These are phyloP conservation scores for Linaria vulgaris DNA, from an alignment of 257 asterid species.

Conservation along the genomic window DNA sequence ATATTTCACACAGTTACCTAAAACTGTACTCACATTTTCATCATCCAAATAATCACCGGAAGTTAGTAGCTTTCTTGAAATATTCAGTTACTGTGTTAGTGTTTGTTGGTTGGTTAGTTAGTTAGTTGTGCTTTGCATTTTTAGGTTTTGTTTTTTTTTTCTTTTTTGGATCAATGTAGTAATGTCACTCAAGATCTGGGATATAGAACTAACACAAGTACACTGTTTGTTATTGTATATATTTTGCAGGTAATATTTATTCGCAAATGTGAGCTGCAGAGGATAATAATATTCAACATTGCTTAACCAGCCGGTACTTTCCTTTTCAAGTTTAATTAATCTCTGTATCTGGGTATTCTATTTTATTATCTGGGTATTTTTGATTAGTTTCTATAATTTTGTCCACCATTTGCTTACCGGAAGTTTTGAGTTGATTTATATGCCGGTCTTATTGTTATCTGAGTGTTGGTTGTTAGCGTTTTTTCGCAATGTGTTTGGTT, in stretches of 20 bases:
- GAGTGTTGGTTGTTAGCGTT: too few species aligned
- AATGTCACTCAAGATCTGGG: constrained; percentile 48
- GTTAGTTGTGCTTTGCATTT: constrained; percentile 14
- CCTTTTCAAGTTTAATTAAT: too few species aligned
- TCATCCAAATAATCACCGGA: too few species aligned
- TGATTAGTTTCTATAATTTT: constrained; percentile 1
- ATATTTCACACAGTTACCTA: too few species aligned
- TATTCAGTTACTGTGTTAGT: constrained; percentile 29
- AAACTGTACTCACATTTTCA: constrained; percentile 26
- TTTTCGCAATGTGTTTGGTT: too few species aligned
- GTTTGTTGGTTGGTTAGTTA: constrained; percentile 30
- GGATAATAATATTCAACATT: constrained; percentile 21
- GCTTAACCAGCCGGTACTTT: constrained; percentile 32
- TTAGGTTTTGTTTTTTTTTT: constrained; percentile 30
- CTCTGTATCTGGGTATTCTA: neutral
- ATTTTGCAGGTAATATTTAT: constrained; percentile 37
- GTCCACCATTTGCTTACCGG: constrained; percentile 3
- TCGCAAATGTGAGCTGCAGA: constrained; percentile 38
- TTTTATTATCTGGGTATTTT: neutral
- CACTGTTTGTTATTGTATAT: too few species aligned
- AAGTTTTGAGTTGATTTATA: constrained; percentile 13
- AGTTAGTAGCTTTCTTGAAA: too few species aligned
- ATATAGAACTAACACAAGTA: too few species aligned
- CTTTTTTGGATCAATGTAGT: constrained; percentile 58
- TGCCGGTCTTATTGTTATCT: too few species aligned